Conservation (phyloP, 1,284 basidiomycete species). For the Microbotryum violaceum region DNA sequence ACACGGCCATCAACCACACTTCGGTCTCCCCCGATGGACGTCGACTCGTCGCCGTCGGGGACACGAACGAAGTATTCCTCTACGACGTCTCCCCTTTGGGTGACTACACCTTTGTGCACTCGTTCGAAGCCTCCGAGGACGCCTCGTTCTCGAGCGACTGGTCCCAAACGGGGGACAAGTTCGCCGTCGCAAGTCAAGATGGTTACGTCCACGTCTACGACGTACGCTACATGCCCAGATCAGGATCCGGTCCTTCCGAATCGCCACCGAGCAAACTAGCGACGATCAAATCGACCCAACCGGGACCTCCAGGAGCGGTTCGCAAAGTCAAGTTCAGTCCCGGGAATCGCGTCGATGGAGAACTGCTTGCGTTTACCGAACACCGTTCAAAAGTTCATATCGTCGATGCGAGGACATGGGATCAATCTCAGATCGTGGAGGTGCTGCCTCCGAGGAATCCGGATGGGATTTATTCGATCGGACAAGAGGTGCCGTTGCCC, state of each 20-base stretch:
- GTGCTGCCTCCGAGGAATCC: no score
- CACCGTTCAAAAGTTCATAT: slow-evolving; percentile 67
- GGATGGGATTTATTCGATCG: no score
- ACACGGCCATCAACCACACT: slow-evolving; percentile 63
- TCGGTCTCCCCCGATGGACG: slow-evolving; percentile 76
- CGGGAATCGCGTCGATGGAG: slow-evolving; percentile 45
- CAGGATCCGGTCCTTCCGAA: neutral
- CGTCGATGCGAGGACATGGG: slow-evolving; percentile 70
- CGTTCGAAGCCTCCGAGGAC: slow-evolving; percentile 41
- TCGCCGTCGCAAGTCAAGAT: slow-evolving; percentile 74
- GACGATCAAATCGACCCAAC: slow-evolving; percentile 21
- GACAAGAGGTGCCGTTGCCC: no score
- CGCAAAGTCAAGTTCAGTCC: slow-evolving; percentile 67
- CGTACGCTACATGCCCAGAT: slow-evolving; percentile 34
- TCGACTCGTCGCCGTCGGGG: slow-evolving; percentile 74
- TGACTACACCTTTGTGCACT: slow-evolving; percentile 25
- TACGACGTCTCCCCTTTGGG: slow-evolving; percentile 53
- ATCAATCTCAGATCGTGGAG: slow-evolving; percentile 59
- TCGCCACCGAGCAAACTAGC: slow-evolving; percentile 14
- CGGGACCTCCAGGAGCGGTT: slow-evolving; percentile 62
- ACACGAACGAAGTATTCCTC: slow-evolving; percentile 70
- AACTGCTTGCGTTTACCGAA: slow-evolving; percentile 77
- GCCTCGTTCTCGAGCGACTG: slow-evolving; percentile 75
- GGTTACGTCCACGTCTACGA: slow-evolving; percentile 59
- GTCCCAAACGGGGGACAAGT: slow-evolving; percentile 67